Base-by-base conservation (phyloP, 2,329 filamentous ascomycete species). In the Raffaelea arxii region DNA sequence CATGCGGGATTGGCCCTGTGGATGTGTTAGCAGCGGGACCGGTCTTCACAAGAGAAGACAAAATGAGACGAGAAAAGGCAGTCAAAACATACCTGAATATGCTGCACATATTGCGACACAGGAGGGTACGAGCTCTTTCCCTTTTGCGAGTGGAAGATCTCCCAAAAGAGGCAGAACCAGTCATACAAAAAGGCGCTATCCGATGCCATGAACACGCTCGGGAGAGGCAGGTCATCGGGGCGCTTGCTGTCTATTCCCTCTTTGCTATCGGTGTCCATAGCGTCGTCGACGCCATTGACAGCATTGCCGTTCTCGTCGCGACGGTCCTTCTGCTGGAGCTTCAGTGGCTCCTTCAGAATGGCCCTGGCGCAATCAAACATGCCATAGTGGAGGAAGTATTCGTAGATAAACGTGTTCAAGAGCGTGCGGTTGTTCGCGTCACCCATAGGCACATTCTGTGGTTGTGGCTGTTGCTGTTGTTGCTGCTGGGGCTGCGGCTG, bases 101-200 rank as follows among this genome's bases (percentile, higher is more conserved):
- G 86, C 49, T 75, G 69, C 48, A 94, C 78, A 64, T 94, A 95
- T 68, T 86, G 80, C 52, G 76, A 75, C 41, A 87, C 82, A 49
- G 77, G 75, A 23, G 69, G 65, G 59, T 73, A 81, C 47, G 75
- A 75, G 46, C 77, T 78, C 62, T 80, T 82, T 58, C 75, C 78
- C 59, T 87, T 84, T 61, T 91, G 86, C 47, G 88, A 87, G 59
- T 81, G 81, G 65, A 86, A 94, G 56, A 97, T 88, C 59, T 98
- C 92, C 89, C 89, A 97, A 65, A 98, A 98, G 44, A 96, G 77
- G 59, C 83, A 87, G 71, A 94, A 98, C 92, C 92, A 98, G 59
- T 97, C 92, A 56, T 88, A 84, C n/a, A 98, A 72, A 59, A 98
- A 97, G 23, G 86, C 87, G 51, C 78, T 85, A 57, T 84, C 84